phyloP scores from a whole-genome alignment of 257 asterid species.

The Solanum bulbocastanum region DNA sequence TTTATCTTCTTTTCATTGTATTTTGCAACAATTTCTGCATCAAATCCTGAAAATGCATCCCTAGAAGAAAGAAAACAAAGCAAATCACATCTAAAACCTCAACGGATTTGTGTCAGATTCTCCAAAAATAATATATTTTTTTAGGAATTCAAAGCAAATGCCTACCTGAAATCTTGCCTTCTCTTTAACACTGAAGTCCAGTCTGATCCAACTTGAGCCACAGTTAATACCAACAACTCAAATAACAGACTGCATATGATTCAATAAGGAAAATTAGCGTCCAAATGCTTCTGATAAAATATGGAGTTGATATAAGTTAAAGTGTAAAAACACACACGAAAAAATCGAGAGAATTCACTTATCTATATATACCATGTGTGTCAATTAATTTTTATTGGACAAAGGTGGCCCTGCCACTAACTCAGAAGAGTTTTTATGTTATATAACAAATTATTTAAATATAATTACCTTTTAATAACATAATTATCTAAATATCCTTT shows the following conservation, averaged over 20 bases:
- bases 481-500: neutral
- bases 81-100: neutral
- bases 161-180: constrained; percentile 44
- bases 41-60: constrained; percentile 67
- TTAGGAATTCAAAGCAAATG: neutral
- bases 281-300: neutral
- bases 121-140: neutral
- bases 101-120: neutral
- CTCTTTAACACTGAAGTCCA: constrained; percentile 66
- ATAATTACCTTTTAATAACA: neutral
- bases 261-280: neutral
- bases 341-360: neutral
- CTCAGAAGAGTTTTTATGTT: neutral
- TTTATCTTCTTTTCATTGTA: constrained; percentile 52
- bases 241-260: constrained; percentile 44
- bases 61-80: constrained; percentile 2
- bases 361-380: neutral
- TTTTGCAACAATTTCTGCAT: constrained; percentile 45
- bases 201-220: constrained; percentile 84
- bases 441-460: neutral
- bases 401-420: neutral
- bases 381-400: neutral
- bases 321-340: too few relatives aligned
- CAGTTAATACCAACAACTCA: constrained; percentile 59
- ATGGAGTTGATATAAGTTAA: too few relatives aligned